Conservation (phyloP, 2,329 filamentous ascomycete genomes). For the Cladobotryum mycophilum region DNA sequence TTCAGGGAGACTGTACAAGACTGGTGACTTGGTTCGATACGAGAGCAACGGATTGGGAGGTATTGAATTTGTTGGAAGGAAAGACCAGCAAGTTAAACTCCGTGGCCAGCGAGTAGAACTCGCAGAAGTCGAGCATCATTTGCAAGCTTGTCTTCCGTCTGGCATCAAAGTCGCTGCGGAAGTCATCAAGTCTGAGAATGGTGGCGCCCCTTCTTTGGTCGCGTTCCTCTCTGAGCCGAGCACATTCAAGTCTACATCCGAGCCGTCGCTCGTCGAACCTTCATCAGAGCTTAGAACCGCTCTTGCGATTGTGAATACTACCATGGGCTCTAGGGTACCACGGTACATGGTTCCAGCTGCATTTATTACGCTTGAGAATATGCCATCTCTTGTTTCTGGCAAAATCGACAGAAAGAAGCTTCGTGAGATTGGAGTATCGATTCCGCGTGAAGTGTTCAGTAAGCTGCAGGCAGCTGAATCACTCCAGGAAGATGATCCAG, state of each 20-base stretch:
- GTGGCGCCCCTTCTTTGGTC: conserved; percentile 37
- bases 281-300: conserved; percentile 27
- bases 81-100: conserved; percentile 63
- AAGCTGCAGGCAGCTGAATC: conserved; percentile 18
- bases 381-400: conserved; percentile 42
- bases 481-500: conserved; percentile 27
- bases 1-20: conserved; percentile 48
- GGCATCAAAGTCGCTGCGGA: conserved; percentile 41
- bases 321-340: conserved; percentile 30
- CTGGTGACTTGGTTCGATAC: conserved; percentile 53
- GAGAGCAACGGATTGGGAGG: conserved; percentile 46
- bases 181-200: conserved; percentile 40
- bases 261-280: conserved; percentile 21
- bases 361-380: conserved; percentile 38
- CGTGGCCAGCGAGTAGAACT: conserved; percentile 60
- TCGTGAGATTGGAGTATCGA: conserved; percentile 36
- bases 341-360: conserved; percentile 44
- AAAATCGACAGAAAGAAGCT: conserved; percentile 45
- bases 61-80: conserved; percentile 54
- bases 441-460: conserved; percentile 36
- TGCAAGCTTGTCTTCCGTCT: conserved; percentile 37
- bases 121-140: conserved; percentile 46
- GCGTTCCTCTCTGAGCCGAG: conserved; percentile 35
- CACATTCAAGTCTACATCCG: conserved; percentile 7
- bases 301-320: conserved; percentile 25